Conservation (phyloP, 2,329 filamentous ascomycete species). For the Cytospora piceae region DNA sequence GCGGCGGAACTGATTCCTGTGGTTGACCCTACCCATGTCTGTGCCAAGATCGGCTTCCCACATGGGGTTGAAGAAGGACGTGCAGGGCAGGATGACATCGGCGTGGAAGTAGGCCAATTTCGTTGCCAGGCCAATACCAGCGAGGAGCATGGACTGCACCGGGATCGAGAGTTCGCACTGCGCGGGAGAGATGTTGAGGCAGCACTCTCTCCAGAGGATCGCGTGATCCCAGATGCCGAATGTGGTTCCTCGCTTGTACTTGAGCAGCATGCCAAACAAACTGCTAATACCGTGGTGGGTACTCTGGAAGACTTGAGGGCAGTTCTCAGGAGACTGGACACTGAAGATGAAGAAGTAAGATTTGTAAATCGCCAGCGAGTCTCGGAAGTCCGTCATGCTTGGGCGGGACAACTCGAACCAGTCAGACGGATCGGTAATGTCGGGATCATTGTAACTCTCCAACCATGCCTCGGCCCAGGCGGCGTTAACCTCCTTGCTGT, state of each 20-base stretch:
- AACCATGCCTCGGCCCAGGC: conserved; percentile 56
- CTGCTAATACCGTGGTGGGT: conserved; percentile 65
- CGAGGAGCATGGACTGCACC: conserved; percentile 52
- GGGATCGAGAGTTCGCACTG: conserved; percentile 53
- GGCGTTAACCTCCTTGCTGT: conserved; percentile 49
- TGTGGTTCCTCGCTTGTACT: conserved; percentile 61
- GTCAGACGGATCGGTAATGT: conserved; percentile 39
- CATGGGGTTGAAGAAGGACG: conserved; percentile 65
- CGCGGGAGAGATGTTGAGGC: conserved; percentile 52
- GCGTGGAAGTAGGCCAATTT: conserved; percentile 55
- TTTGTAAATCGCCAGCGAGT: conserved; percentile 43
- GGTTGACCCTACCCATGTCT: conserved; percentile 57
- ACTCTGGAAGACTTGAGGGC: conserved; percentile 64
- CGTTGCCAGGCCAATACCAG: conserved; percentile 51
- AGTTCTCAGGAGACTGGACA: conserved; percentile 58
- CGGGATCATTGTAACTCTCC: conserved; percentile 47
- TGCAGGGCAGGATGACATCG: conserved; percentile 61
- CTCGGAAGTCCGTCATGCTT: conserved; percentile 42
- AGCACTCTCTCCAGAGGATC: conserved; percentile 63
- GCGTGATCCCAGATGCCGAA: conserved; percentile 68
- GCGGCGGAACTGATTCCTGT: conserved; percentile 59
- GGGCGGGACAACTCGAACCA: conserved; percentile 42
- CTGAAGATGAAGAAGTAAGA: conserved; percentile 61
- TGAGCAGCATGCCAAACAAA: conserved; percentile 64
- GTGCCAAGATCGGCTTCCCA: conserved; percentile 67